Conservation (phyloP, 345 rosid genomes). For the Kandelia obovata region DNA sequence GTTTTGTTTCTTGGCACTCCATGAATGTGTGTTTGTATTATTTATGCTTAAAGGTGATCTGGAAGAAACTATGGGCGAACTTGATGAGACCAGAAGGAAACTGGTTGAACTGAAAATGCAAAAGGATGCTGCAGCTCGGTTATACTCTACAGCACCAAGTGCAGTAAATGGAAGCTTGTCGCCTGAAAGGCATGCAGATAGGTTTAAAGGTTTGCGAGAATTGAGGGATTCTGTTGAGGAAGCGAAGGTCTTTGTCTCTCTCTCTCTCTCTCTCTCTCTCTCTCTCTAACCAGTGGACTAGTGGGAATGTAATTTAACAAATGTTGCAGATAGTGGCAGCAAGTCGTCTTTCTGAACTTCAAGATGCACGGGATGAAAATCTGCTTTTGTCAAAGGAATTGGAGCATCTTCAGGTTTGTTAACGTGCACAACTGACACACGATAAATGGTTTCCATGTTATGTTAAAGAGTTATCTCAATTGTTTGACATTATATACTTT, state of each 20-base stretch:
- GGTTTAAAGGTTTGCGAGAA: constrained; percentile 57
- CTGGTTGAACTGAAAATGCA: constrained; percentile 74
- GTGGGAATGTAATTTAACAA: constrained; percentile 25
- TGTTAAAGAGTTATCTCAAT: constrained; percentile 14
- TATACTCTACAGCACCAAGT: constrained; percentile 44
- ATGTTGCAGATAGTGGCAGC: constrained; percentile 63
- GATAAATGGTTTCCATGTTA: constrained; percentile 8
- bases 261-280: constrained; percentile 4
- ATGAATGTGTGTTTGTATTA: constrained; percentile 18
- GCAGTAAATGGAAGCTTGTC: constrained; percentile 66
- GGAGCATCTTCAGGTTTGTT: constrained; percentile 67
- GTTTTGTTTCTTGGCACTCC: constrained; percentile 7
- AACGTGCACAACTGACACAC: constrained; percentile 17
- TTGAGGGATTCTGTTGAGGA: constrained; percentile 78
- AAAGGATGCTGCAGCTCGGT: constrained; percentile 67
- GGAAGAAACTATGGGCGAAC: constrained; percentile 82
- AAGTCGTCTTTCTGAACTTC: constrained; percentile 81
- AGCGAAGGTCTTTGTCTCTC: constrained; percentile 45
- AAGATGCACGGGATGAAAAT: constrained; percentile 67
- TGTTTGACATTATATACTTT: background rate
- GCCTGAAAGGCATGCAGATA: constrained; percentile 74
- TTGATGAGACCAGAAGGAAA: constrained; percentile 91
- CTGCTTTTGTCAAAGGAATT: constrained; percentile 59
- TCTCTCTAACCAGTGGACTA: constrained; percentile 14
- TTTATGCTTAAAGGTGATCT: constrained; percentile 57